phyloP scores from a whole-genome alignment of 2,329 filamentous ascomycete species.

The Exophiala mesophila region DNA sequence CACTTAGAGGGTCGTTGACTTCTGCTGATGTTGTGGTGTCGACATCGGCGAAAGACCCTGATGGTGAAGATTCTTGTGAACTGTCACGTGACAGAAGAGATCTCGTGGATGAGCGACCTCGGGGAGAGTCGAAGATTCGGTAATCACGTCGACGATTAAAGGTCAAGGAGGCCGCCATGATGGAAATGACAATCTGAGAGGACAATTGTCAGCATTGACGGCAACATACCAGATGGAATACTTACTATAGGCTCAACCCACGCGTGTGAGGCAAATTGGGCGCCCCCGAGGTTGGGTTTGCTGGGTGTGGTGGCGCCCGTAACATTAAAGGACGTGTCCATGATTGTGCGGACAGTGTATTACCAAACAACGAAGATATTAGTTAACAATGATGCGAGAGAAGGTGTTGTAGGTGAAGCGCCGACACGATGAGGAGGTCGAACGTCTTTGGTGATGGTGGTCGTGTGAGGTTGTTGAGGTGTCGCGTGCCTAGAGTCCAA shows the following conservation, averaged over 20 bases:
- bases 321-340: slow-evolving; percentile 16
- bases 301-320: slow-evolving; percentile 15
- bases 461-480: slow-evolving; percentile 1
- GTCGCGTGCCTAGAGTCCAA: slow-evolving; percentile 9
- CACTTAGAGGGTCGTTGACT: slow-evolving; percentile 32
- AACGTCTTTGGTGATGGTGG: slow-evolving; percentile 1
- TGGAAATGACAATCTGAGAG: slow-evolving; percentile 46
- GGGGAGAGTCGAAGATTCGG: slow-evolving; percentile 35
- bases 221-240: slow-evolving; percentile 1
- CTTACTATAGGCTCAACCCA: slow-evolving; percentile 35
- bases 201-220: background rate
- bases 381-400: too few relatives aligned
- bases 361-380: too few relatives aligned
- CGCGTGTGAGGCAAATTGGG: slow-evolving; percentile 34
- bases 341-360: too few relatives aligned
- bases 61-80: slow-evolving; percentile 18
- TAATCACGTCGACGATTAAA: slow-evolving; percentile 45
- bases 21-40: slow-evolving; percentile 36
- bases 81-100: slow-evolving; percentile 17
- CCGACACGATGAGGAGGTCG: too few relatives aligned
- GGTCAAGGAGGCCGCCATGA: slow-evolving; percentile 47
- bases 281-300: slow-evolving; percentile 31
- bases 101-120: slow-evolving; percentile 22
- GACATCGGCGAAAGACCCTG: slow-evolving; percentile 20
- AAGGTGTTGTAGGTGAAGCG: too few relatives aligned